Conservation (phyloP, 2,329 filamentous ascomycete genomes). For the Lachnellula subtilissima region DNA sequence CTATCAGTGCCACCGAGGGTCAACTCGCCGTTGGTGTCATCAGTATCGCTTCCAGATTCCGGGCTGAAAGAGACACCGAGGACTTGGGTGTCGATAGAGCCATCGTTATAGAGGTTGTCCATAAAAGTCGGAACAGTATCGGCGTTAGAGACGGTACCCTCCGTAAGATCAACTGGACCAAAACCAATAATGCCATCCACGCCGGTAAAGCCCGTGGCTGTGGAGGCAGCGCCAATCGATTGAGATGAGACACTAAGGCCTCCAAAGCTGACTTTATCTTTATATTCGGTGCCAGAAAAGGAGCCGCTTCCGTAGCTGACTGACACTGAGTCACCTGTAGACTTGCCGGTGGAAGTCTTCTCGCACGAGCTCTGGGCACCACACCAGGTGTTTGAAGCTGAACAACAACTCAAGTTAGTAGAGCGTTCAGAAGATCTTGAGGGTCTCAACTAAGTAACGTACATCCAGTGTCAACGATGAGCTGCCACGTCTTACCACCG, state of each 20-base stretch:
- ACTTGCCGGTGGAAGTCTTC: constrained; percentile 19
- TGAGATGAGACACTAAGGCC: constrained; percentile 25
- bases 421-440: not conserved
- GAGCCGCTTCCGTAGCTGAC: constrained; percentile 28
- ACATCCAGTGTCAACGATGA: constrained; percentile 32
- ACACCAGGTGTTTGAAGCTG: constrained; percentile 27
- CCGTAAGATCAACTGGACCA: constrained; percentile 26
- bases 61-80: constrained; percentile 29
- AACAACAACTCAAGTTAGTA: constrained; percentile 6
- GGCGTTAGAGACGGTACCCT: constrained; percentile 23
- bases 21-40: constrained; percentile 63
- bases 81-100: constrained; percentile 27
- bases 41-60: constrained; percentile 24
- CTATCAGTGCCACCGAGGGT: constrained; percentile 67
- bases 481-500: constrained; percentile 23
- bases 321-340: constrained; percentile 21
- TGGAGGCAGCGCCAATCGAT: constrained; percentile 15
- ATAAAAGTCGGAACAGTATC: constrained; percentile 27
- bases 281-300: constrained; percentile 28
- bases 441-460: not conserved
- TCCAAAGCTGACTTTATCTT: constrained; percentile 30
- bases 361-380: constrained; percentile 13
- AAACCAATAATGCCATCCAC: constrained; percentile 22
- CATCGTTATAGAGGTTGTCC: constrained; percentile 28
- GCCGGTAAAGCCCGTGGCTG: constrained; percentile 9